Base-by-base conservation (phyloP, 805 yeast species). In the Myxozyma lipomycoides region DNA sequence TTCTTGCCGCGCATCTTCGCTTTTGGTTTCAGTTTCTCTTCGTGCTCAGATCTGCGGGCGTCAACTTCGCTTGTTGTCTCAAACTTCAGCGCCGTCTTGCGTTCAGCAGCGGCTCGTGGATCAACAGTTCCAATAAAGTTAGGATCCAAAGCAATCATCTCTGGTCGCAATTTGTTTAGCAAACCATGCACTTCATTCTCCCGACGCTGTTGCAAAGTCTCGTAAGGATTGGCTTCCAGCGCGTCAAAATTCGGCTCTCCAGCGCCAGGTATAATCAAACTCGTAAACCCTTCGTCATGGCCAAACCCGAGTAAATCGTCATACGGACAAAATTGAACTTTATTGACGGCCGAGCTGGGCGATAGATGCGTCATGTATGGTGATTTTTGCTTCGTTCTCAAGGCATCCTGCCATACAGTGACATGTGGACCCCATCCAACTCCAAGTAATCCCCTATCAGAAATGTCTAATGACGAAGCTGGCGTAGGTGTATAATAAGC, bases 241-340 rank as follows among this genome's bases (percentile, higher is more conserved):
- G 98, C 89, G 73, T 93, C 98, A 67, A 79, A 89, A 70, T 93
- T 93, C 55, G 98, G 96, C 72, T 93, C 98, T 73, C 98, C 98
- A 38, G 97, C 75, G 23, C 98, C 98, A 37, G 98, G 98, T 51
- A 93, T 77, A 60, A 93, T 84, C 53, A 93, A 61, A n/a, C 93
- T 82, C n/a, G 83, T 78, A 37, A 89, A 75, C 40, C 96, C 95
- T 1, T 71, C 69, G 45, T 78, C 74, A 65, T 88, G 95, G 1
- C 97, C 97, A 9, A 85, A 78, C 23, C 96, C 95, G 22, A 93
- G 73, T n/a, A 91, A 73, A 85, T 93, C 98, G 72, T 93, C 98
- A 69, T 83, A 93, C 12, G 98, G 98, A 35, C 91, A 95, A 66
- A 83, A 89, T 62, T 77, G 78, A 37, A 81, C 72, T 49, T 77